These are phyloP conservation scores for Pythium aquatile DNA, from an alignment of 352 stramenopile genomes.

Conservation along the genomic window DNA sequence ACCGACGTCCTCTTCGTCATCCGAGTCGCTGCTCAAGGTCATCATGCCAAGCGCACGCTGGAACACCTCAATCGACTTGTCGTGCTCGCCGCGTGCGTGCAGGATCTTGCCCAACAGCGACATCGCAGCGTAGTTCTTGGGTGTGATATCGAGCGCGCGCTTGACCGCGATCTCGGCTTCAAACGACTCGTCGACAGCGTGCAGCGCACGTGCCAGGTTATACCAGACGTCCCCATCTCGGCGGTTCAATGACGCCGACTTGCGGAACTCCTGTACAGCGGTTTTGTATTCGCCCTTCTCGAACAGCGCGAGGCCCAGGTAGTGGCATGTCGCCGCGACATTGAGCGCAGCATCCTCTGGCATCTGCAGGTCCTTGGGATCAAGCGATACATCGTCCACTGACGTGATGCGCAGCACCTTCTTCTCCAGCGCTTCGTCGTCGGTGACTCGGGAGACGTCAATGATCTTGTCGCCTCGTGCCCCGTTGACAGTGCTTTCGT, in stretches of 20 bases:
- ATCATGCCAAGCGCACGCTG: conserved; percentile 71
- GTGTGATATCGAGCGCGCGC: conserved; percentile 46
- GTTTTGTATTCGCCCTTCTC: conserved; percentile 62
- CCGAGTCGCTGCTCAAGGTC: conserved; percentile 63
- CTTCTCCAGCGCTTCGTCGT: conserved; percentile 36
- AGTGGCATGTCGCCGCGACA: conserved; percentile 67
- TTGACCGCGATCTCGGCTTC: conserved; percentile 70
- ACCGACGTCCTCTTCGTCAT: conserved; percentile 68
- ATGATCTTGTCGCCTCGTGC: conserved; percentile 61
- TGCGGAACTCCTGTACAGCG: conserved; percentile 67
- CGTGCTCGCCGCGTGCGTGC: conserved; percentile 74
- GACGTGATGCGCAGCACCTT: conserved; percentile 42
- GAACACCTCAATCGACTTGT: conserved; percentile 75
- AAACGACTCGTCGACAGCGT: conserved; percentile 48
- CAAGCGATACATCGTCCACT: conserved; percentile 26
- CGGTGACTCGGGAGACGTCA: conserved; percentile 61
- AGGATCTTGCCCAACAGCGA: conserved; percentile 84
- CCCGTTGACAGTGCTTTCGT: conserved; percentile 38
- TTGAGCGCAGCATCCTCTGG: conserved; percentile 52
- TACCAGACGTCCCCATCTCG: conserved; percentile 75
- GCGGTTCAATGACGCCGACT: conserved; percentile 64
- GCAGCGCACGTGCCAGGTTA: conserved; percentile 64
- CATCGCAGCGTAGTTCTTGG: conserved; percentile 62
- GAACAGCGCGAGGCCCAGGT: conserved; percentile 64
- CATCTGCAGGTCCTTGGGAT: conserved; percentile 21